Percentiles rank a stretch among this genome's conserved stretches.
These are phyloP conservation scores for Stemphylium beticola DNA, from an alignment of 2,329 filamentous ascomycete species.

Conservation along the genomic window DNA sequence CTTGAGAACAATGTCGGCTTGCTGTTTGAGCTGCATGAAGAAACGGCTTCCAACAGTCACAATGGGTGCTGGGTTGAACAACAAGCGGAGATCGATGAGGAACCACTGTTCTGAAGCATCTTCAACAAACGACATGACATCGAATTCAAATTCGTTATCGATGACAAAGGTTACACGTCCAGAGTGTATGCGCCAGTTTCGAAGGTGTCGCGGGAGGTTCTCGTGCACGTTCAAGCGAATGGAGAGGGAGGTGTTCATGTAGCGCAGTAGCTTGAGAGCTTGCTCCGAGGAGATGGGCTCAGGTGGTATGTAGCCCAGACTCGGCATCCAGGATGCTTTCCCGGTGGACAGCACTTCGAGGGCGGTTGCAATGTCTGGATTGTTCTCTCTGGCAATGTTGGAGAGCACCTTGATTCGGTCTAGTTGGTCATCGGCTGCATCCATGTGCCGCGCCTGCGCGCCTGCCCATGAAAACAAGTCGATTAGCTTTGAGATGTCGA, in stretches of 20 bases:
- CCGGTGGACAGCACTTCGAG: slow-evolving; percentile 83
- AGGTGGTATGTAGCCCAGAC: slow-evolving; percentile 79
- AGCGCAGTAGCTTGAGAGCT: slow-evolving; percentile 74
- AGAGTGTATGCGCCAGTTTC: slow-evolving; percentile 76
- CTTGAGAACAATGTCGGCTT: slow-evolving; percentile 73
- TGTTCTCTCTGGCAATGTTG: slow-evolving; percentile 75
- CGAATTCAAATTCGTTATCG: slow-evolving; percentile 85
- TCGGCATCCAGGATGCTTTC: slow-evolving; percentile 77
- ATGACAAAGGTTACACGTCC: slow-evolving; percentile 92
- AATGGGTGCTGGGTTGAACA: slow-evolving; percentile 72
- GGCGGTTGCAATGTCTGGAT: slow-evolving; percentile 89
- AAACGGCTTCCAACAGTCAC: slow-evolving; percentile 65
- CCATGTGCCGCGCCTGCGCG: slow-evolving; percentile 38
- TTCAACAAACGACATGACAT: slow-evolving; percentile 88
- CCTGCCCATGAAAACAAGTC: slow-evolving; percentile 79
- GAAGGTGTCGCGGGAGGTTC: slow-evolving; percentile 77
- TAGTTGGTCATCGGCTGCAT: slow-evolving; percentile 64
- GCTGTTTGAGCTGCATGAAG: slow-evolving; percentile 69
- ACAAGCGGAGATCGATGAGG: slow-evolving; percentile 89
- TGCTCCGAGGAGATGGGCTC: slow-evolving; percentile 73
- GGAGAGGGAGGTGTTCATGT: slow-evolving; percentile 82
- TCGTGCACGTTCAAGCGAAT: slow-evolving; percentile 87
- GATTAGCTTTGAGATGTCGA: slow-evolving; percentile 83
- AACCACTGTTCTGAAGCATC: slow-evolving; percentile 84
- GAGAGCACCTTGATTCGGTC: slow-evolving; percentile 74